phyloP scores from a whole-genome alignment of 768 basidiomycete genomes.

The Chalciporus piperatus region DNA sequence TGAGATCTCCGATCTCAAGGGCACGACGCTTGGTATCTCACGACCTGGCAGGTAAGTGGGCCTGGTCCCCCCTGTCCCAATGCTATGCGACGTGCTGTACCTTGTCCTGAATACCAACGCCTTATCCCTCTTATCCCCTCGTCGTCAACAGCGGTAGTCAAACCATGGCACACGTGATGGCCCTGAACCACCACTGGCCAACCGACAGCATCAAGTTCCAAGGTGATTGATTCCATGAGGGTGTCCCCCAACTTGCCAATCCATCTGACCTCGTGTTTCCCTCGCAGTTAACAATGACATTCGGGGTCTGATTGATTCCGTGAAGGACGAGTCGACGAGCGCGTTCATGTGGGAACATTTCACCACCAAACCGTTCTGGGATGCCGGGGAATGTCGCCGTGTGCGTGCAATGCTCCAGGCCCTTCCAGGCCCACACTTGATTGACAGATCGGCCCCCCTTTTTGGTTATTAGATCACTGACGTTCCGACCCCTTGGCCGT shows the following conservation, averaged over 20 bases:
- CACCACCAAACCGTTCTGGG: constrained; percentile 76
- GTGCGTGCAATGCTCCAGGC: constrained; percentile 44
- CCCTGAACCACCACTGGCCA: constrained; percentile 81
- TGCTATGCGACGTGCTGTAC: background rate
- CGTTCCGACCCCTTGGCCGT: constrained; percentile 93
- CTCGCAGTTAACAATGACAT: constrained; percentile 75
- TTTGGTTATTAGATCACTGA: constrained; percentile 69
- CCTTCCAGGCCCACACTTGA: too few species aligned
- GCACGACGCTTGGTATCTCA: constrained; percentile 86
- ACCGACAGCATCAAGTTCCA: constrained; percentile 64
- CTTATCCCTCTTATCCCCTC: background rate
- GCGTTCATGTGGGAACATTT: constrained; percentile 98
- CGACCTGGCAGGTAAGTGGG: constrained; percentile 68
- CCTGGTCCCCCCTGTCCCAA: background rate
- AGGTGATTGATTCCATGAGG: constrained; percentile 45
- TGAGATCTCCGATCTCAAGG: constrained; percentile 69
- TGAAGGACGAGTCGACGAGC: constrained; percentile 85
- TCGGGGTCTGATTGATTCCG: constrained; percentile 75
- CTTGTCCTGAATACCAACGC: constrained; percentile 3
- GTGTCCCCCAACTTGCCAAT: too few species aligned
- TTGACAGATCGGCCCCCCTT: too few species aligned
- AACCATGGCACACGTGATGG: constrained; percentile 96
- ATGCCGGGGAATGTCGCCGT: constrained; percentile 77
- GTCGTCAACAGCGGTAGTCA: constrained; percentile 64
- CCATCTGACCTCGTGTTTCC: too few species aligned